Base-by-base conservation (phyloP, 1,284 basidiomycete species). In the Tylopilus sp. region DNA sequence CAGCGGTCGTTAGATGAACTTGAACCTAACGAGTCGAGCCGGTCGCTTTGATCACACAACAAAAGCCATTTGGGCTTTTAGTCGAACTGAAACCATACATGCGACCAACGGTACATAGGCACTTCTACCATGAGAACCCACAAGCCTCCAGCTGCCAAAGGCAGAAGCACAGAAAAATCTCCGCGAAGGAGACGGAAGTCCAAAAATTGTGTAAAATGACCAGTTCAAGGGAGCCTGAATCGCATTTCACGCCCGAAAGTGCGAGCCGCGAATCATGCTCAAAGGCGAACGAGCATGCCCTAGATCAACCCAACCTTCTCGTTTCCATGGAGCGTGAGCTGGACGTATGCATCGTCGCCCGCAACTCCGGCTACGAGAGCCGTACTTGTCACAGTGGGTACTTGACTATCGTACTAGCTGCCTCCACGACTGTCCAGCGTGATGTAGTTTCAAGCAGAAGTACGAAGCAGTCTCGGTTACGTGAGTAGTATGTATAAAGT, bases 221-320 rank as follows among this genome's bases (percentile, higher is more conserved):
- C 77, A 77, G 76, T 36, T 61, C 74, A 49, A 77, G 72, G 77
- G 62, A 74, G 74, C 75, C 75, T 71, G 75, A 78, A 78, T 77
- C 75, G 76, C 76, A 75, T 78, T 77, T 56, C 75, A 67, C 72
- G 29, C 67, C 41, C 66, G 26, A 52, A 54, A 59, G 63, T 64
- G 59, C 58, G 72, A 54, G 70, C 75, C 58, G 62, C 75, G 65
- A 76, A 79, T 64, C 62, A 70, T 64, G 76, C 77, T 79, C 52
- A 74, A 78, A 66, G 61, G 65, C 58, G 62, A 67, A 51, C 18
- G n/a, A 18, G 3, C 24, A 9, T 57, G 60, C 61, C 15, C 8
- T 36, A 36, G 13, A 10, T 3, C 32, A 53, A 32, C 8, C 39
- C 53, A 56, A 36, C 67, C 66, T 65, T 65, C 63, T 73, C 71